Conservation (phyloP, 805 yeast genomes). For the Saccharomyces jurei region DNA sequence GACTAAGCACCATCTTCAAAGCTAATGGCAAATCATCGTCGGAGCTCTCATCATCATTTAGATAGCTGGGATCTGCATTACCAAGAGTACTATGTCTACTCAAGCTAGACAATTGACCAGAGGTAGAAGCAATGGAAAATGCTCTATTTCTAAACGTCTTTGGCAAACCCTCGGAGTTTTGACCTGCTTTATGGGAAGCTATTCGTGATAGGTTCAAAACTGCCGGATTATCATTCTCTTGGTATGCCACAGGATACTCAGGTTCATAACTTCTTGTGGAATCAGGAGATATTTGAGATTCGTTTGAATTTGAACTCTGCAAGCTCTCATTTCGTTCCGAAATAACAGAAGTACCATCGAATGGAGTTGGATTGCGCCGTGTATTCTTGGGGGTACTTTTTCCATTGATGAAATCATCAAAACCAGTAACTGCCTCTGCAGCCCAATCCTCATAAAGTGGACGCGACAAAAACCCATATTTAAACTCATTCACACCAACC, state of each 20-base stretch:
- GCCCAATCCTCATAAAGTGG: conserved; percentile 39
- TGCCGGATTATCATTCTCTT: conserved; percentile 5
- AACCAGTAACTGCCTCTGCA: conserved; percentile 34
- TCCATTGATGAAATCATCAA: conserved; percentile 21
- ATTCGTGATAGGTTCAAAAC: conserved; percentile 21
- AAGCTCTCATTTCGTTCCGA: conserved; percentile 8
- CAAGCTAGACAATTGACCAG: conserved; percentile 6
- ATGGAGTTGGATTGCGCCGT: conserved; percentile 2
- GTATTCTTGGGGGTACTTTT: conserved; percentile 1
- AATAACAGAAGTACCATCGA: conserved; percentile 3
- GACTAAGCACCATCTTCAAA: conserved; percentile 31
- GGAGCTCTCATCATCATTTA: conserved; percentile 12
- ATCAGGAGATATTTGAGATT: conserved; percentile 1
- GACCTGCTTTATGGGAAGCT: conserved; percentile 20
- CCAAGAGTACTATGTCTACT: conserved; percentile 15
- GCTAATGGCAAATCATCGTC: conserved; percentile 33
- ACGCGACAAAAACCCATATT: conserved; percentile 44
- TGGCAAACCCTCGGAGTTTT: conserved; percentile 16
- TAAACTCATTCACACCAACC: conserved; percentile 43
- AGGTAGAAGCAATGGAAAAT: conserved; percentile 32
- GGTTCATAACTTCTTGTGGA: conserved; percentile 6
- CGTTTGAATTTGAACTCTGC: conserved; percentile 1
- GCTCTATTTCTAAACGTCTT: conserved; percentile 30
- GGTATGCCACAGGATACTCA: conserved; percentile 9
- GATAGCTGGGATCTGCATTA: conserved; percentile 11